These are phyloP conservation scores for Speleostelium caveatum DNA, from an alignment of 78 protist species.

Conservation along the genomic window DNA sequence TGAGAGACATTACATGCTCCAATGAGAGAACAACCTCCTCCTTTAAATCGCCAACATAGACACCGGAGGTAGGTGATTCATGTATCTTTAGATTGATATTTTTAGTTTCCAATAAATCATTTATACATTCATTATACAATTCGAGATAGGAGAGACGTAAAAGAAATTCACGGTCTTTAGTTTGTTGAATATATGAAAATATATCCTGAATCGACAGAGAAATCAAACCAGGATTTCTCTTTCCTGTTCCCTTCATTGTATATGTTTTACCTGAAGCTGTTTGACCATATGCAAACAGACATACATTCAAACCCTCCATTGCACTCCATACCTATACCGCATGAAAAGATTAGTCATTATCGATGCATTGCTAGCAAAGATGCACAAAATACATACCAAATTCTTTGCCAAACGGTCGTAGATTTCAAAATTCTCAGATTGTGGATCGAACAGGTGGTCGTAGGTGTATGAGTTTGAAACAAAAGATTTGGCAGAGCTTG, in stretches of 20 bases:
- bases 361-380: no score
- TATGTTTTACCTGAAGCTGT: constrained; percentile 78
- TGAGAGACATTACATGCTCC: constrained; percentile 75
- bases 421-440: constrained; percentile 13
- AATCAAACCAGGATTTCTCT: constrained; percentile 71
- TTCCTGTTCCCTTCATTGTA: constrained; percentile 74
- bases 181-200: constrained; percentile 31
- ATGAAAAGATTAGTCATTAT: no score
- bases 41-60: constrained; percentile 76
- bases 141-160: constrained; percentile 89
- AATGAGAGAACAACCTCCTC: constrained; percentile 86
- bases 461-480: constrained; percentile 25
- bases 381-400: no score
- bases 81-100: constrained; percentile 62
- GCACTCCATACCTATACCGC: no score
- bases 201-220: constrained; percentile 71
- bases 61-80: constrained; percentile 42
- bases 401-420: constrained; percentile 38
- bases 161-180: constrained; percentile 71
- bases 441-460: constrained; percentile 38
- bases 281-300: constrained; percentile 87
- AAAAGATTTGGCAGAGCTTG: constrained; percentile 9
- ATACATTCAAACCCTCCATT: constrained; percentile 77
- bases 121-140: constrained; percentile 88
- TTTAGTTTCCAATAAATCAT: constrained; percentile 73